These are phyloP conservation scores for Wallacemonas rigidus DNA, from an alignment of 208 protist species.

Conservation along the genomic window DNA sequence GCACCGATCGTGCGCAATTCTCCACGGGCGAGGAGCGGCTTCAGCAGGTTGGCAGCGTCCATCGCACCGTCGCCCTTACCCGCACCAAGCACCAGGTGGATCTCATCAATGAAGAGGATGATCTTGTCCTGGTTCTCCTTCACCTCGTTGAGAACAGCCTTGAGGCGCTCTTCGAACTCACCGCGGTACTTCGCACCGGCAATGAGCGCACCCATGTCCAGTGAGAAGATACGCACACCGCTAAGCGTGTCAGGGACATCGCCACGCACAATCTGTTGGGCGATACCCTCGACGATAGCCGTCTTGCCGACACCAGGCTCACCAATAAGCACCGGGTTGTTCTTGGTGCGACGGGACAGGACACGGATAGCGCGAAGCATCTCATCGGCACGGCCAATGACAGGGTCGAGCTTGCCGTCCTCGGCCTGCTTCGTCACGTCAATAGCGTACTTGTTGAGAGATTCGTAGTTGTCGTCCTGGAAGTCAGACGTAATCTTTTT, in stretches of 20 bases:
- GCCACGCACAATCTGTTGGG: constrained; percentile 68
- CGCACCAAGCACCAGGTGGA: constrained; percentile 97
- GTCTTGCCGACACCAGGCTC: constrained; percentile 88
- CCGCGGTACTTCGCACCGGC: constrained; percentile 97
- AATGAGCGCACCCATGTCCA: constrained; percentile 97
- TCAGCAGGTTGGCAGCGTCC: constrained; percentile 97
- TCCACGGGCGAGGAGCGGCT: constrained; percentile 95
- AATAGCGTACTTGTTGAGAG: constrained; percentile 90
- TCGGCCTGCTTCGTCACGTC: constrained; percentile 86
- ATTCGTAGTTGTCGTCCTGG: constrained; percentile 85
- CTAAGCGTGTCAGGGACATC: constrained; percentile 77
- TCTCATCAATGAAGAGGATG: constrained; percentile 99
- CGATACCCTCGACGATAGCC: constrained; percentile 77
- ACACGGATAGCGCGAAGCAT: constrained; percentile 95
- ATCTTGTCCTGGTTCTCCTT: constrained; percentile 86
- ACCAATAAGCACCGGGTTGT: constrained; percentile 98
- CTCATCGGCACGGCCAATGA: constrained; percentile 97
- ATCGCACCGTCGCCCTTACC: constrained; percentile 91
- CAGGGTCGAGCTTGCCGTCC: constrained; percentile 94
- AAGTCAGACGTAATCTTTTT: constrained; percentile 85
- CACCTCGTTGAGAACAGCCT: constrained; percentile 97
- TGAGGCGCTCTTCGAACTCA: constrained; percentile 98
- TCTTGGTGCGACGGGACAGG: constrained; percentile 95
- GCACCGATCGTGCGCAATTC: constrained; percentile 94
- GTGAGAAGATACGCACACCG: constrained; percentile 49